These are phyloP conservation scores for Podospora conica DNA, from an alignment of 495 filamentous ascomycete species.

Conservation along the genomic window DNA sequence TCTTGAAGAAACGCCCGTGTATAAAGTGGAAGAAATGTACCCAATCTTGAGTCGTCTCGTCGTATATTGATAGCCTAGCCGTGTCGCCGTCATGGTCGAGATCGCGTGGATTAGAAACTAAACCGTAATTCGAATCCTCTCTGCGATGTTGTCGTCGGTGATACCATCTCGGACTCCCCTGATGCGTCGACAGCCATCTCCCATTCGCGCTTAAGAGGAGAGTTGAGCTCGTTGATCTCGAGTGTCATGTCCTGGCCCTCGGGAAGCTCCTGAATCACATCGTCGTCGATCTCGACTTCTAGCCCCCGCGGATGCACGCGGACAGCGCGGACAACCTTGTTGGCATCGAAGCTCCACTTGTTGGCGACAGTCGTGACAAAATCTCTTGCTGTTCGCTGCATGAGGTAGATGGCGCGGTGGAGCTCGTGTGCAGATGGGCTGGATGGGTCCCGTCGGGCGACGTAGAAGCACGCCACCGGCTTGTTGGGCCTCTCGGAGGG, in stretches of 20 bases:
- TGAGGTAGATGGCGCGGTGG: conserved; percentile 83
- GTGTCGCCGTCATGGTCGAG: neutral
- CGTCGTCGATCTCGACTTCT: conserved; percentile 83
- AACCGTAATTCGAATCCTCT: conserved; percentile 44
- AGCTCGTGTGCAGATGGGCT: conserved; percentile 53
- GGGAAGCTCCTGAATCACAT: conserved; percentile 74
- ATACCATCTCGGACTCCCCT: conserved; percentile 33
- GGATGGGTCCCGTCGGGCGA: conserved; percentile 53
- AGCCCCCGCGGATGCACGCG: conserved; percentile 66
- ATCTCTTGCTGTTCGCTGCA: conserved; percentile 63
- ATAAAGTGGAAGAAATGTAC: neutral
- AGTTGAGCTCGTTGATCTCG: conserved; percentile 39
- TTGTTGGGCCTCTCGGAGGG: conserved; percentile 66
- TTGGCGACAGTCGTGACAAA: conserved; percentile 62
- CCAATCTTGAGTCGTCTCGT: neutral
- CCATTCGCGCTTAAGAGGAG: conserved; percentile 45
- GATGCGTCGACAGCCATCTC: conserved; percentile 44
- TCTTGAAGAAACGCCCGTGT: conserved; percentile 5
- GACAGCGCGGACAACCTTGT: conserved; percentile 60
- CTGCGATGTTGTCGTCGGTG: conserved; percentile 30
- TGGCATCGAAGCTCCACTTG: conserved; percentile 73
- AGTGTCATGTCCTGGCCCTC: conserved; percentile 87
- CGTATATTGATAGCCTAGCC: neutral
- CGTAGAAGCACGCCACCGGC: conserved; percentile 81
- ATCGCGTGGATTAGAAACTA: conserved; percentile 33